Evolutionary conservation across 345 rosid genomes (phyloP).

Genomic region (Salix suchowensis): DNA sequence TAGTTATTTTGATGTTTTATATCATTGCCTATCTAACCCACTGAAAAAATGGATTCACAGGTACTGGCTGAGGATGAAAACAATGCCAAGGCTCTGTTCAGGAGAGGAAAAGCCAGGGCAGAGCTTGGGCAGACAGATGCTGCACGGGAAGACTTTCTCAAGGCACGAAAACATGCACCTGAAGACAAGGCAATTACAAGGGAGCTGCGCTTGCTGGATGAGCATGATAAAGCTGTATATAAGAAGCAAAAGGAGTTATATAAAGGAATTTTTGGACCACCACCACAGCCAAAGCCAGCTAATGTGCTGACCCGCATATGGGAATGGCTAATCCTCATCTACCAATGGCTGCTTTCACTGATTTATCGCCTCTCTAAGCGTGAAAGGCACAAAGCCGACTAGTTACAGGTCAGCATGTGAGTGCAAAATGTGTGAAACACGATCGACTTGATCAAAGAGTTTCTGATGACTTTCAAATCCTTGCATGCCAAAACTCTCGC

Average conservation of each 20-base stretch:
- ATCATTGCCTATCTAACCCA: neutral
- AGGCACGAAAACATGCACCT: slow-evolving; percentile 78
- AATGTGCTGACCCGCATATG: slow-evolving; percentile 8
- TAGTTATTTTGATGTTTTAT: neutral
- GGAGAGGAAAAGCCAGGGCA: slow-evolving; percentile 84
- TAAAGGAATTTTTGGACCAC: slow-evolving; percentile 69
- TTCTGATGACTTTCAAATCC: neutral
- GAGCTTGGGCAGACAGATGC: slow-evolving; percentile 94
- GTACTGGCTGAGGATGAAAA: slow-evolving; percentile 84
- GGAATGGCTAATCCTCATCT: slow-evolving; percentile 12
- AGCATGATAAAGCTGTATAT: slow-evolving; percentile 78
- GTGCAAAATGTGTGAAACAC: neutral
- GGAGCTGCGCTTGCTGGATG: slow-evolving; percentile 66
- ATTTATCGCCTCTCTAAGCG: slow-evolving; percentile 9
- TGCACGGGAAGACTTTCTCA: slow-evolving; percentile 77
- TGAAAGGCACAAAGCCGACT: slow-evolving; percentile 16
- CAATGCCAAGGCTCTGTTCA: slow-evolving; percentile 80
- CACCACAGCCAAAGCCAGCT: slow-evolving; percentile 27
- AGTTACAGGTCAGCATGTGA: neutral
- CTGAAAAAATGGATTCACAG: slow-evolving; percentile 30
- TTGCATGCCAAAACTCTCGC: neutral
- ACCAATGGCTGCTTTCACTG: slow-evolving; percentile 17
- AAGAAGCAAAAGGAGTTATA: slow-evolving; percentile 80
- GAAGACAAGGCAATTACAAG: slow-evolving; percentile 72
- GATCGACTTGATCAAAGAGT: neutral